Percentiles rank a stretch among this genome's conserved stretches.
Conservation (phyloP, 2,329 filamentous ascomycete genomes). For the Thelonectria discophora region DNA sequence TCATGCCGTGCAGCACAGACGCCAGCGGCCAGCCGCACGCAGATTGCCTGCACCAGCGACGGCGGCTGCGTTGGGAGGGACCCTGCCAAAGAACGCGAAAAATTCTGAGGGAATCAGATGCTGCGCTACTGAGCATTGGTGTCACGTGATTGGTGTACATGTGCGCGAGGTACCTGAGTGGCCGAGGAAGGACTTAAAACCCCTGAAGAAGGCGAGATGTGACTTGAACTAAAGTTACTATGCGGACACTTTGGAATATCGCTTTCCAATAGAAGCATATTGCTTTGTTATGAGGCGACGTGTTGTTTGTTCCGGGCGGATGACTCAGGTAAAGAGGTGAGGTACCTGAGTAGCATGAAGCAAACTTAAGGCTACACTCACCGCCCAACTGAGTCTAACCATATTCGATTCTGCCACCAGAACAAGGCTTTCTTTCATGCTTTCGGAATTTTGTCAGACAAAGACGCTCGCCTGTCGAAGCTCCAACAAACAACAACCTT, state of each 20-base stretch:
- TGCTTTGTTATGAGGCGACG: too few relatives aligned
- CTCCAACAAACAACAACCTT: slow-evolving; percentile 14
- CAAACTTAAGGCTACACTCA: not conserved
- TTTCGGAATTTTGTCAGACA: slow-evolving; percentile 23
- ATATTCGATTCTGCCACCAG: slow-evolving; percentile 21
- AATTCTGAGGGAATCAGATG: not conserved
- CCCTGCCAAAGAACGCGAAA: slow-evolving; percentile 5
- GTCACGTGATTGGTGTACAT: not conserved
- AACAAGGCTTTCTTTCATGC: slow-evolving; percentile 19
- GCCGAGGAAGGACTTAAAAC: too few relatives aligned
- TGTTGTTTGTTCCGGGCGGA: too few relatives aligned
- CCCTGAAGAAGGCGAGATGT: too few relatives aligned
- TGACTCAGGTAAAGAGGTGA: too few relatives aligned
- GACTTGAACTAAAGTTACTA: too few relatives aligned
- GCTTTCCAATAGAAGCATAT: too few relatives aligned
- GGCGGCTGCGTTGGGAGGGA: slow-evolving; percentile 7
- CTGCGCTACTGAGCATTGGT: not conserved
- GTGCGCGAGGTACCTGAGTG: too few relatives aligned
- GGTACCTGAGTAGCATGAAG: too few relatives aligned
- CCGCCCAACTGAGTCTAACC: slow-evolving; percentile 10
- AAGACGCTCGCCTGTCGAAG: slow-evolving; percentile 16
- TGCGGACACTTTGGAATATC: too few relatives aligned
- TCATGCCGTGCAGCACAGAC: slow-evolving; percentile 13
- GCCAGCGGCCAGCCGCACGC: not conserved
- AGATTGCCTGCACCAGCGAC: not conserved